phyloP scores from a whole-genome alignment of 768 basidiomycete species.

The Serpula lacrymans region DNA sequence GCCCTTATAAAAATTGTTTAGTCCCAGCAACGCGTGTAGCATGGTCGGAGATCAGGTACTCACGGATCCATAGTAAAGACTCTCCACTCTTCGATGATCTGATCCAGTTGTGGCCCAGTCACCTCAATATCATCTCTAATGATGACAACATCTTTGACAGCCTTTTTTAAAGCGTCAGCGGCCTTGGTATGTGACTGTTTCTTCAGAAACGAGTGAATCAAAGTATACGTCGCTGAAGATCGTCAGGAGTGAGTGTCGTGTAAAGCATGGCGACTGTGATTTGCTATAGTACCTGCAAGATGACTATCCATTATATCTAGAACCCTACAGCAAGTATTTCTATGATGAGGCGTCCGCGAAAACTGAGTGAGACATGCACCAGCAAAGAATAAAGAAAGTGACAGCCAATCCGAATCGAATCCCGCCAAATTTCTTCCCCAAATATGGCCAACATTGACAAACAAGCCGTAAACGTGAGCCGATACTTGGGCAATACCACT shows the following conservation, averaged over 20 bases:
- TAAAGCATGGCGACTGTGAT: background rate
- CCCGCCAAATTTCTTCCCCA: background rate
- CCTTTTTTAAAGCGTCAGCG: slow-evolving; percentile 71
- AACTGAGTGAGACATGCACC: too few relatives aligned
- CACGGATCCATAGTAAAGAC: slow-evolving; percentile 24
- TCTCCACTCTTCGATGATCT: slow-evolving; percentile 68
- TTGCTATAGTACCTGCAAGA: slow-evolving; percentile 46
- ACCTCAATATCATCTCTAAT: slow-evolving; percentile 51
- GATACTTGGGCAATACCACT: too few relatives aligned
- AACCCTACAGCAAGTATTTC: too few relatives aligned
- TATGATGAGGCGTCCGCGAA: too few relatives aligned
- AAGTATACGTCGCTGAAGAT: slow-evolving; percentile 62
- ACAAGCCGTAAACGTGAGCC: background rate
- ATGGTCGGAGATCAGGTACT: too few relatives aligned
- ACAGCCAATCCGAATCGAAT: background rate
- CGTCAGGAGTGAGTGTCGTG: background rate
- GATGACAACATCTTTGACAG: slow-evolving; percentile 58
- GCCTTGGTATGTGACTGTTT: slow-evolving; percentile 66
- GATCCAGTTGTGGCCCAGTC: slow-evolving; percentile 56
- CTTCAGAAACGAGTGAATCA: slow-evolving; percentile 71
- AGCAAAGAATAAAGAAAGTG: too few relatives aligned
- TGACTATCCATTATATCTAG: slow-evolving; percentile 48
- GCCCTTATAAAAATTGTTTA: too few relatives aligned
- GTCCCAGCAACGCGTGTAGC: too few relatives aligned
- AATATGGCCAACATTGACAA: slow-evolving; percentile 1